Evolutionary conservation across 768 basidiomycete genomes (phyloP).

Genomic region (Phallus indusiatus): DNA sequence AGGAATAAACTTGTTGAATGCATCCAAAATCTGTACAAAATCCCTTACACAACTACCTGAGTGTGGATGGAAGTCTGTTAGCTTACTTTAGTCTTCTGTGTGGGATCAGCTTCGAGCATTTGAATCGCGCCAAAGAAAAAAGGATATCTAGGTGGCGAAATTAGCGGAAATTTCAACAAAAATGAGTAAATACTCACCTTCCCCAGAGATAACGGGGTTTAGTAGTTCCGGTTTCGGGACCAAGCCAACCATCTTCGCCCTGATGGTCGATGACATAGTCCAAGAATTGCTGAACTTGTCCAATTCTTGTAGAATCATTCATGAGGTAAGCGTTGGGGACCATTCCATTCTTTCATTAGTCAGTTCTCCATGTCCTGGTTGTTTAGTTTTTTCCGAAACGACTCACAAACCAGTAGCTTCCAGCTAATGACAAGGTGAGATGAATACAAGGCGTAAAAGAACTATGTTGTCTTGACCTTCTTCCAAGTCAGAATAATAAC

Average conservation of each 20-base stretch:
- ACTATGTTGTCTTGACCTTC: slow-evolving; percentile 19
- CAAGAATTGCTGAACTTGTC: slow-evolving; percentile 38
- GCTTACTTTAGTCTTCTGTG: slow-evolving; percentile 33
- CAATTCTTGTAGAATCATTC: slow-evolving; percentile 35
- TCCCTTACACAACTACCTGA: too few species aligned
- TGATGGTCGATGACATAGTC: slow-evolving; percentile 42
- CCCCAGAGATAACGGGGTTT: slow-evolving; percentile 50
- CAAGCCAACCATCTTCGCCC: slow-evolving; percentile 46
- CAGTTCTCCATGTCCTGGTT: neutral
- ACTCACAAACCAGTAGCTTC: slow-evolving; percentile 52
- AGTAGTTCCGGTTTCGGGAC: slow-evolving; percentile 42
- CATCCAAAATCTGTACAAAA: slow-evolving; percentile 15
- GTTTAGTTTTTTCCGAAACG: neutral
- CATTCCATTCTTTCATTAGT: slow-evolving; percentile 36
- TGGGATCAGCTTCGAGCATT: slow-evolving; percentile 39
- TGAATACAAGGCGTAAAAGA: neutral
- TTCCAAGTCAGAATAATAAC: slow-evolving; percentile 26
- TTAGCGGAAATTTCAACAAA: neutral
- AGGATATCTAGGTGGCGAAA: slow-evolving; percentile 16
- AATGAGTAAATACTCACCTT: slow-evolving; percentile 20
- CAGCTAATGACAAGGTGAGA: slow-evolving; percentile 24
- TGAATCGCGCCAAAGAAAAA: slow-evolving; percentile 53
- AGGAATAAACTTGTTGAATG: slow-evolving; percentile 43
- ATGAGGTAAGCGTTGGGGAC: slow-evolving; percentile 41
- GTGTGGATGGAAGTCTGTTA: neutral